Conservation (phyloP, 768 basidiomycete genomes). For the Phallus indusiatus region DNA sequence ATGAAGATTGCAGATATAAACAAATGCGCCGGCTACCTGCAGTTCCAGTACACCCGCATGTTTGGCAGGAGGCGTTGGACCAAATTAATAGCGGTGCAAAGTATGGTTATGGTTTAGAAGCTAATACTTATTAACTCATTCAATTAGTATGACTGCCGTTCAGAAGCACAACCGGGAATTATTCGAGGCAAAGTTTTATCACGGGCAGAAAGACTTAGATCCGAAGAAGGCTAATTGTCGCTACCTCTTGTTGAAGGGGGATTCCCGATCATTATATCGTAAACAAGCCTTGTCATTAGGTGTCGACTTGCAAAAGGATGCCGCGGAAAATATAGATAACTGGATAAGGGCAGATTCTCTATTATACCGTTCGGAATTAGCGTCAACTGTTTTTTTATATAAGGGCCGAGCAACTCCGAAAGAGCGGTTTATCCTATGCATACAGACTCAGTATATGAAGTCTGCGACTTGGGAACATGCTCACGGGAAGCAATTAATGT, state of each 20-base stretch:
- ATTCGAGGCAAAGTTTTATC: too few relatives aligned
- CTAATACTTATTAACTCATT: too few relatives aligned
- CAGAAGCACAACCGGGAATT: conserved; percentile 10
- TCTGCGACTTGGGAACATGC: conserved; percentile 2
- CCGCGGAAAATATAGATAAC: too few relatives aligned
- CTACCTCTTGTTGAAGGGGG: conserved; percentile 13
- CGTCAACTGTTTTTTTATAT: background rate
- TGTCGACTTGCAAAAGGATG: too few relatives aligned
- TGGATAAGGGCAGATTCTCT: background rate
- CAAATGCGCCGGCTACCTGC: conserved; percentile 16
- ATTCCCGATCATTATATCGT: conserved; percentile 7
- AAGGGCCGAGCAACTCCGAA: background rate
- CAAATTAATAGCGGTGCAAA: background rate
- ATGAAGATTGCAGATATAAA: conserved; percentile 18
- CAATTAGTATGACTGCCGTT: conserved; percentile 7
- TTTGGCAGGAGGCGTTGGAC: conserved; percentile 15
- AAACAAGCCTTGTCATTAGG: too few relatives aligned
- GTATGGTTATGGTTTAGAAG: background rate
- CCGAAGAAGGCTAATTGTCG: conserved; percentile 11
- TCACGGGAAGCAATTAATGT: conserved; percentile 14
- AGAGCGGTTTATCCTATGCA: background rate
- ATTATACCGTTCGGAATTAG: background rate
- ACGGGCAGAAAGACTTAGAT: too few relatives aligned
- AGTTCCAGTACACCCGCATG: conserved; percentile 26
- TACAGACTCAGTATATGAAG: background rate